phyloP scores from a whole-genome alignment of 2,329 filamentous ascomycete genomes.

The Cordyceps pruinosa region DNA sequence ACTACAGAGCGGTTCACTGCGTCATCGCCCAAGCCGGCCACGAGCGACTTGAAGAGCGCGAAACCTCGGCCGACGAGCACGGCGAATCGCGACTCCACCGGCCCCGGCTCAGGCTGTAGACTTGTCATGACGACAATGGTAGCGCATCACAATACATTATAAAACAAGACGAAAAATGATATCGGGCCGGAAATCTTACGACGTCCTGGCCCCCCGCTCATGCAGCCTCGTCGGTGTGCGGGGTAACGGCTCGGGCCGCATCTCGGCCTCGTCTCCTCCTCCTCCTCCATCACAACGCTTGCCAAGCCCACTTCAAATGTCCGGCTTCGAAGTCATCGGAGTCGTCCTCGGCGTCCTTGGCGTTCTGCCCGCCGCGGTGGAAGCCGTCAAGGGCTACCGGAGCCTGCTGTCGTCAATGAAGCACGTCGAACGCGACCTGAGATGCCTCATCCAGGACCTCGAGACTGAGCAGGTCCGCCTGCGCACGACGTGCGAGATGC shows the following conservation, averaged over 20 bases:
- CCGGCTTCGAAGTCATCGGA: slow-evolving; percentile 11
- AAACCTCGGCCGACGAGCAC: not conserved
- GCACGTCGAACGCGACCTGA: slow-evolving; percentile 1
- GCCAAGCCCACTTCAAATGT: not conserved
- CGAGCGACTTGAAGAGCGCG: not conserved
- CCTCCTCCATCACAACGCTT: not conserved
- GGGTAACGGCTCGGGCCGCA: not conserved
- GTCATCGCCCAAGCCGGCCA: not conserved
- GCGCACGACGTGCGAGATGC: slow-evolving; percentile 7
- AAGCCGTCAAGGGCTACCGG: slow-evolving; percentile 6
- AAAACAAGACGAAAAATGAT: too few relatives aligned
- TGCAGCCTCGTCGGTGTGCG: not conserved
- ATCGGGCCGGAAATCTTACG: not conserved
- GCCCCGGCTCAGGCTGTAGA: not conserved
- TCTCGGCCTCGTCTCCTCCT: not conserved
- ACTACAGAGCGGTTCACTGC: not conserved
- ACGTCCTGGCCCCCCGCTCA: not conserved
- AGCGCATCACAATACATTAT: not conserved
- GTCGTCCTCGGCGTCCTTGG: not conserved
- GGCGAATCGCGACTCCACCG: not conserved
- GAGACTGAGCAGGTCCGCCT: slow-evolving; percentile 12
- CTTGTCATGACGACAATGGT: not conserved
- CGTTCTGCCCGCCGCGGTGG: slow-evolving; percentile 3
- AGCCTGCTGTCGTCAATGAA: not conserved
- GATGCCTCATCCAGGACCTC: slow-evolving; percentile 2